phyloP scores from a whole-genome alignment of 2,329 filamentous ascomycete genomes.

The Botrytis deweyae region DNA sequence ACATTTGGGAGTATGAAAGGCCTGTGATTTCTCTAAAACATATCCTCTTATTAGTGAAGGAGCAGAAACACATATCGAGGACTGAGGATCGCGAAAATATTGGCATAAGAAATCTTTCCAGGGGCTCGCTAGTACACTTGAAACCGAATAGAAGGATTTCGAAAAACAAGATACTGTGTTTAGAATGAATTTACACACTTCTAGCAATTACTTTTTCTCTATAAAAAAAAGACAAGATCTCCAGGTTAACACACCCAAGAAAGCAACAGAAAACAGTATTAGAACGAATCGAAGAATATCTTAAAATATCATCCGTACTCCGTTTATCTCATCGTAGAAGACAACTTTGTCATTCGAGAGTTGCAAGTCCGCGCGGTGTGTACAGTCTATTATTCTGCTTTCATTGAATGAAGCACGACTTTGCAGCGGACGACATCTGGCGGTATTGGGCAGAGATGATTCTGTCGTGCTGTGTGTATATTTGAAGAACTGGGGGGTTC shows the following conservation, averaged over 20 bases:
- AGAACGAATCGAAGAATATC: neutral
- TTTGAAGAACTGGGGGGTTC: neutral
- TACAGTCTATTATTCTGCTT: neutral
- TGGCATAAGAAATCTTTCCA: neutral
- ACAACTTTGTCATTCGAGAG: neutral
- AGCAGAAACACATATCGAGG: neutral
- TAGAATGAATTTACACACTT: neutral
- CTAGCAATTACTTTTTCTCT: neutral
- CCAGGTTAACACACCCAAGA: fast-evolving
- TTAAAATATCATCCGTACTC: neutral
- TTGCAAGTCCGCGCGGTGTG: neutral
- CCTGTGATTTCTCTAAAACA: neutral
- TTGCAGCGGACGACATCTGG: neutral
- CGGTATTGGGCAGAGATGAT: neutral
- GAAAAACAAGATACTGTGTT: neutral
- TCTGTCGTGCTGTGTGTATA: neutral
- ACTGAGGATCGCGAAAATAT: neutral
- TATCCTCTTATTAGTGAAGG: neutral
- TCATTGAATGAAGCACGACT: neutral
- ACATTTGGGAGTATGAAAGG: neutral
- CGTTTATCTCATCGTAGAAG: neutral
- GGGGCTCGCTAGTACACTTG: neutral
- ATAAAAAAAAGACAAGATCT: neutral
- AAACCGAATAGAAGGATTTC: neutral
- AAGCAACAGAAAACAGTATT: fast-evolving